phyloP scores from a whole-genome alignment of 2,329 filamentous ascomycete genomes.

The Microcyclospora tardicrescens region DNA sequence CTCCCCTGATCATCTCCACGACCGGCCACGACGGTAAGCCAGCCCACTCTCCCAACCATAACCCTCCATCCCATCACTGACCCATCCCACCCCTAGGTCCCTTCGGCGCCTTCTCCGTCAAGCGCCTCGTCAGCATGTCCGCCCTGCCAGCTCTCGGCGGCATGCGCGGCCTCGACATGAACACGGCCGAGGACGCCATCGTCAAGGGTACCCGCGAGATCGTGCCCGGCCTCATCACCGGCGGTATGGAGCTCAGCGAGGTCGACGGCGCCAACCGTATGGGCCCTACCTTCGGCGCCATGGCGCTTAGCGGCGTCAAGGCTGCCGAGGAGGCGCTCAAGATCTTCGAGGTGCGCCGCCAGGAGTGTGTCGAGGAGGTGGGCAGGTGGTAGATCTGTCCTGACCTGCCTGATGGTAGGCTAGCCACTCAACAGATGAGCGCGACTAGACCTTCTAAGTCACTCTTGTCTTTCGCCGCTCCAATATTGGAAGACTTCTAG shows the following conservation, averaged over 20 bases:
- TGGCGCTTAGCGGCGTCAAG: constrained; percentile 79
- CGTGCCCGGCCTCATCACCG: constrained; percentile 77
- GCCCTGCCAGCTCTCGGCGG: constrained; percentile 71
- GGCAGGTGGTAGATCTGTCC: background rate
- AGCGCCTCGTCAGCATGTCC: constrained; percentile 82
- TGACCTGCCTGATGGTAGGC: too few species aligned
- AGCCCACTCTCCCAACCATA: background rate
- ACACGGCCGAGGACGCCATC: constrained; percentile 79
- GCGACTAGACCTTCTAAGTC: too few species aligned
- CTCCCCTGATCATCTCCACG: constrained; percentile 74
- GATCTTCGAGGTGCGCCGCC: constrained; percentile 65
- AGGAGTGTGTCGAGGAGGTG: constrained; percentile 50
- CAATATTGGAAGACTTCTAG: too few species aligned
- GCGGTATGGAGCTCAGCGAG: constrained; percentile 86
- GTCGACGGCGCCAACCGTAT: constrained; percentile 77
- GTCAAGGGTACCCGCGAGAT: constrained; percentile 85
- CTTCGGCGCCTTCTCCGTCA: constrained; percentile 82
- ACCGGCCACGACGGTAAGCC: constrained; percentile 66
- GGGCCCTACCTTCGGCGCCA: constrained; percentile 81
- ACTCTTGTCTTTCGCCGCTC: too few species aligned
- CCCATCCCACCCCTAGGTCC: constrained; percentile 30
- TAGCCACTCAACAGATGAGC: too few species aligned
- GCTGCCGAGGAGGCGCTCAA: constrained; percentile 75
- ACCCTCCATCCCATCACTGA: constrained; percentile 1
- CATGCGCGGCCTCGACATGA: constrained; percentile 92